Percentiles rank a stretch among this genome's conserved stretches.
Conservation (phyloP, 2,329 filamentous ascomycete species). For the Alternaria sp. region DNA sequence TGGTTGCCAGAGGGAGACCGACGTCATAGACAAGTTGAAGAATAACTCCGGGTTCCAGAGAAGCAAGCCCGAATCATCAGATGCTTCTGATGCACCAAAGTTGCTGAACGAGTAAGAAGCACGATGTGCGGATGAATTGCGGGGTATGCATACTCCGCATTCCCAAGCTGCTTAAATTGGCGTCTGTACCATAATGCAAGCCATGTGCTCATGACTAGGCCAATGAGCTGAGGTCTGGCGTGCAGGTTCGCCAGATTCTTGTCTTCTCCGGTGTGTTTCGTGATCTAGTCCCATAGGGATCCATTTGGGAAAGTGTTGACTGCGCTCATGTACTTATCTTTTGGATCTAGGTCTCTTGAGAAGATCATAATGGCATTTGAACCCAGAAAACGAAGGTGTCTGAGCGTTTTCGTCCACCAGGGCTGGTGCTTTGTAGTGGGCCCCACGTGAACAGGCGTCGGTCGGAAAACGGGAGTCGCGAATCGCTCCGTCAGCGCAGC, state of each 20-base stretch:
- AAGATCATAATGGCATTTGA: not conserved
- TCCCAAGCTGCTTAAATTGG: conserved; percentile 2
- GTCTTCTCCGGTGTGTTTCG: not conserved
- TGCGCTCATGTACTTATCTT: not conserved
- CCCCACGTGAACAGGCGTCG: conserved; percentile 19
- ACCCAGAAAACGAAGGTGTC: not conserved
- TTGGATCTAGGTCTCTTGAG: not conserved
- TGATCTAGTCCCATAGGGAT: not conserved
- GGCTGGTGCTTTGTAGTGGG: not conserved
- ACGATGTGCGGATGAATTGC: conserved; percentile 4
- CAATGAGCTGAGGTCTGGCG: not conserved
- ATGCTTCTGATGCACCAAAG: not conserved
- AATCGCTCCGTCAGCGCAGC: conserved; percentile 4
- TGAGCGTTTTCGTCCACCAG: not conserved
- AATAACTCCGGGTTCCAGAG: not conserved
- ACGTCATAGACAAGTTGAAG: conserved; percentile 14
- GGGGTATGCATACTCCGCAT: conserved; percentile 12
- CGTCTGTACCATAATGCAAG: not conserved
- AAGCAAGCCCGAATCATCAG: not conserved
- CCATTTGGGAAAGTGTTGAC: not conserved
- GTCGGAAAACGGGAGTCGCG: not conserved
- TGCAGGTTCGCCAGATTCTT: not conserved
- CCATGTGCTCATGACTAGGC: not conserved
- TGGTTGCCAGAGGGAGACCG: conserved; percentile 2
- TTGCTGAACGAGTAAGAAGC: not conserved